Base-by-base conservation (phyloP, 352 stramenopile genomes). In the Phytophthora aleatoria region DNA sequence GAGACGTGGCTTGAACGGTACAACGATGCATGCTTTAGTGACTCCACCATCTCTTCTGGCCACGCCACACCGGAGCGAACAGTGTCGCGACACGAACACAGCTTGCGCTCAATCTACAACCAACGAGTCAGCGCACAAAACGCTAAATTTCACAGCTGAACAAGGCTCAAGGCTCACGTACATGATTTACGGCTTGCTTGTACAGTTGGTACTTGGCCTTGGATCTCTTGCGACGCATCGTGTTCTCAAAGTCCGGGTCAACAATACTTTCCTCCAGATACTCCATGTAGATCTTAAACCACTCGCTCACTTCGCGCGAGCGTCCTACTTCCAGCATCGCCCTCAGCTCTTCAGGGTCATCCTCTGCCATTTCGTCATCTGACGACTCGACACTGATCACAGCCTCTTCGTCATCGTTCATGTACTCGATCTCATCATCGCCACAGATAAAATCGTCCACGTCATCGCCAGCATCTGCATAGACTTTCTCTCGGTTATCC, bases 401-500 rank as follows among this genome's bases (percentile, higher is more conserved):
- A 15, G 71, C 83, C 57, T 87, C 73, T 52, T 95, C 87, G 56
- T 91, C 85, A 30, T 93, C 84, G 31, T 92, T 81, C 87, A 96
- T 95, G 69, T 92, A 96, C 69, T 94, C 85, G 45, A 96, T 71
- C 38, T 94, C 79, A 62, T 92, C 76, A 63, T 96, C 87, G 3
- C 50, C 74, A 15, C 82, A 83, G 45, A 96, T 89, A 56, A 95
- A 95, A 44, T 90, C 83, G 31, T 93, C 86, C 50, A 92, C 55
- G 51, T 94, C 83, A 3, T 92, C 81, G 55, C 73, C 83, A 15
- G 69, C 76, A 55, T 90, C 78, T 1, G 74, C 80, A 35, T 84
- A 73, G 3, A 77, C 58, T 53, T 70, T 72, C 53, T 83, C 74
- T 31, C 42, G 59, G 27, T 78, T 64, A 4, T 61, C 61, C 24